Evolutionary conservation across 345 rosid genomes (phyloP), one percentile per base, ranked within the genome.

Genomic region (Orychophragmus violaceus): DNA sequence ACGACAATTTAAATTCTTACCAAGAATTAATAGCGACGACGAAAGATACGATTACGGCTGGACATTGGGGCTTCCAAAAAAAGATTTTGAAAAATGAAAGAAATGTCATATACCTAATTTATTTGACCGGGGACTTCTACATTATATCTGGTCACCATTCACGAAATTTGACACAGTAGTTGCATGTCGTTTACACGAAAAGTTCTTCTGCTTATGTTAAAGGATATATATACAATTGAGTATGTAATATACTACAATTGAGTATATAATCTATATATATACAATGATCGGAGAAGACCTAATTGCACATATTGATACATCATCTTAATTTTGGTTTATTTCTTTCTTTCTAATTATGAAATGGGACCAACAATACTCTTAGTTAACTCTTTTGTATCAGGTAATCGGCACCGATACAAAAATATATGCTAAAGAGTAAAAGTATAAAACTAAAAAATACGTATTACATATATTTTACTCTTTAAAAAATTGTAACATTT

Each of bases 21-120:
- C 59, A 65, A 52, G 16, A 65, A 37, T 64, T 64, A 39, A 58
- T 50, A 50, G 39, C 53, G 55, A 72, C 39, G 71, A 65, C 66
- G 17, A 65, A 65, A 64, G 35, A 72, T 58, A 39, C 61, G 36
- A 50, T 72, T 65, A 37, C 71, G 71, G 76, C 71, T 65, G 61
- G 66, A 65, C 66, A 39, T 5, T 64, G 36, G 36, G 44, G 57
- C 36, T 62, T 35, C 75, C 8, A 63, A 54, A 62, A 62, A 14
- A 11, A 7, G 1, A 16, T 36, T 56, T 41, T 55, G 42, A 45
- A 71, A 50, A 14, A 48, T 10, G 36, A 36, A 50, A 39, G 29
- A 65, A 49, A 65, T 49, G 55, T 6, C 54, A 65, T 50, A 65
- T 22, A 65, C 71, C 66, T 72, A 72, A 72, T 50, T 72, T 66